Evolutionary conservation across 176 grass and related monocot genomes (phyloP), one percentile per base, ranked within the genome.

Genomic region (Luzula sylvatica): DNA sequence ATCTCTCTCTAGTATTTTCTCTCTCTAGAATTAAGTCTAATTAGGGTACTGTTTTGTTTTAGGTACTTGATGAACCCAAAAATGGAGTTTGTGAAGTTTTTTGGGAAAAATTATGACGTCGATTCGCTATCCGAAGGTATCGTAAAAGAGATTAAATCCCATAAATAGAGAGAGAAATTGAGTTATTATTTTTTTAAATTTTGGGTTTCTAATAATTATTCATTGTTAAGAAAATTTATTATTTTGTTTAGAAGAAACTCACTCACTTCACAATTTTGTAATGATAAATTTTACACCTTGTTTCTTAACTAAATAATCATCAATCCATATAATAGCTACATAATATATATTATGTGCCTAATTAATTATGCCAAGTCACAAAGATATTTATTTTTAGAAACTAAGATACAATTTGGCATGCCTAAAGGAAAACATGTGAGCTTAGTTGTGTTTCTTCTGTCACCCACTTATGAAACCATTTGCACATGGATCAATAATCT

Each of bases 31-130:
- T 21, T 21, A 4, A 18, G 47, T 17, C 15, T 11, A 21, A 22
- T 51, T 22, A 20, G 14, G 47, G 17, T 51, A 7, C 17, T 26
- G 46, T 49, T 12, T 60, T 38, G 56, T 71, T 71, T 61, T 61
- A 86, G 81, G 87, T 86, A 83, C 52, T 47, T 88, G 56, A 94
- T 94, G 87, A 83, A 75, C 46, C 79, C 71, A 45, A 69, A 79
- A 20, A 75, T 65, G 70, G 74, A 82, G 50, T 78, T 82, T 72
- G 66, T 79, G 29, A 83, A 88, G 30, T 79, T 75, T 68, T 88
- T 79, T 23, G 75, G 77, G 40, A 86, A 94, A 53, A 94, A 94
- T 50, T 72, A 86, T 61, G 75, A 83, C 3, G 66, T 20, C 48
- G 77, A 94, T 73, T 52, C 77, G 26, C 87, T 86, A 38, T 17